phyloP scores from a whole-genome alignment of 805 yeast species.

The Scheffersomyces amazonensis region DNA sequence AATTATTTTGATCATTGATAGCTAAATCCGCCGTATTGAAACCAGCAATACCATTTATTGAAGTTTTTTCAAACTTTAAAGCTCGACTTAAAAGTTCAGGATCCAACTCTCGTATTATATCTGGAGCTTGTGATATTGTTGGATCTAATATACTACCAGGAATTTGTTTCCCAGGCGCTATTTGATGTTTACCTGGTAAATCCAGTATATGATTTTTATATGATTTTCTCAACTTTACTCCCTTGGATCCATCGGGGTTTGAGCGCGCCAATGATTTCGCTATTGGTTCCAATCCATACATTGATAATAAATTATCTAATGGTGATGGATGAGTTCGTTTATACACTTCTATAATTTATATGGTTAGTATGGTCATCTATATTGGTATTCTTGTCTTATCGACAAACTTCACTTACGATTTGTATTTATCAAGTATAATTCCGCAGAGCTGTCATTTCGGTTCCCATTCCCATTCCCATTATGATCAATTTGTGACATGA shows the following conservation, averaged over 20 bases:
- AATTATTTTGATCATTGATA: constrained; percentile 45
- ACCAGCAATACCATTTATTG: constrained; percentile 72
- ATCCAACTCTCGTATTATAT: constrained; percentile 49
- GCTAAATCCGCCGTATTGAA: constrained; percentile 69
- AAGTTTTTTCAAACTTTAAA: constrained; percentile 61
- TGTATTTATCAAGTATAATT: constrained; percentile 17
- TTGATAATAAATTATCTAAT: constrained; percentile 60
- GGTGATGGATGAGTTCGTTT: constrained; percentile 63
- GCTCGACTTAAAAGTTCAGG: constrained; percentile 46
- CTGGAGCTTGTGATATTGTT: constrained; percentile 34
- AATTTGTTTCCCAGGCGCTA: constrained; percentile 35
- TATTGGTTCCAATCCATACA: constrained; percentile 65
- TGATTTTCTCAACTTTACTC: constrained; percentile 89
- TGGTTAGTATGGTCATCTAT: neutral
- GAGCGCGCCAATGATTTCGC: constrained; percentile 83
- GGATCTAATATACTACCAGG: constrained; percentile 39
- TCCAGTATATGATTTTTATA: constrained; percentile 91
- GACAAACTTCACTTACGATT: constrained; percentile 14
- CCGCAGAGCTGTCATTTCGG: constrained; percentile 8
- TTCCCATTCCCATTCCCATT: too few relatives aligned
- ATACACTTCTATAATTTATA: constrained; percentile 4
- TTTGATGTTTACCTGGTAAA: constrained; percentile 73
- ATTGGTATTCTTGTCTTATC: too few relatives aligned
- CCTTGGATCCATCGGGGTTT: constrained; percentile 85
- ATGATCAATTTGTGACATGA: too few relatives aligned